Conservation (phyloP, 164 flowering plant genomes). For the Berberis vulgaris region DNA sequence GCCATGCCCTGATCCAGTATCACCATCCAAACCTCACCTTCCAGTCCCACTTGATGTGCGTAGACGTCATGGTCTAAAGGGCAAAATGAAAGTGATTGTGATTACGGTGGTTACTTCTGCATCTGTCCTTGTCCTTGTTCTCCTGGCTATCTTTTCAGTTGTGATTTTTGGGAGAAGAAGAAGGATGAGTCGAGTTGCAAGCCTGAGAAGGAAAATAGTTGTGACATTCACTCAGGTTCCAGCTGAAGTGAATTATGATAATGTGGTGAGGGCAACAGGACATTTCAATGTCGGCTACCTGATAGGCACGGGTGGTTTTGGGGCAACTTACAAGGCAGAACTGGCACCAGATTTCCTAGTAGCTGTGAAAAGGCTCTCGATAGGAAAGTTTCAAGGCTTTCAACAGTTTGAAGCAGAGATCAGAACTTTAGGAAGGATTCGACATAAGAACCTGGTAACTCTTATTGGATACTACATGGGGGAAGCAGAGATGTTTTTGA, state of each 20-base stretch:
- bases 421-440: conserved; percentile 62
- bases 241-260: conserved; percentile 43
- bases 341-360: conserved; percentile 49
- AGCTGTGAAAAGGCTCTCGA: conserved; percentile 68
- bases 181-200: conserved; percentile 27
- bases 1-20: conserved; percentile 28
- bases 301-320: conserved; percentile 78
- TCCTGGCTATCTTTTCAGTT: conserved; percentile 16
- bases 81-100: conserved; percentile 22
- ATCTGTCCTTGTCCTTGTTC: conserved; percentile 24
- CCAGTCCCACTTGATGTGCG: conserved; percentile 25
- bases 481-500: conserved; percentile 55
- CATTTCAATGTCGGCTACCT: conserved; percentile 54
- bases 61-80: conserved; percentile 8
- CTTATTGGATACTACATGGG: conserved; percentile 61
- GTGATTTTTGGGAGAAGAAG: conserved; percentile 27
- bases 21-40: conserved; percentile 21
- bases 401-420: conserved; percentile 78
- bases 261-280: conserved; percentile 58
- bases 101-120: conserved; percentile 32
- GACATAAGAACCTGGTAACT: conserved; percentile 68
- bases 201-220: conserved; percentile 34
- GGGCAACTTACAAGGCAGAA: conserved; percentile 75
- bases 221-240: conserved; percentile 57
- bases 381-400: conserved; percentile 64